Percentiles rank a stretch among this genome's conserved stretches.
phyloP scores from a whole-genome alignment of 371 early-diverging fungal genomes.

The Mucor mucedo region DNA sequence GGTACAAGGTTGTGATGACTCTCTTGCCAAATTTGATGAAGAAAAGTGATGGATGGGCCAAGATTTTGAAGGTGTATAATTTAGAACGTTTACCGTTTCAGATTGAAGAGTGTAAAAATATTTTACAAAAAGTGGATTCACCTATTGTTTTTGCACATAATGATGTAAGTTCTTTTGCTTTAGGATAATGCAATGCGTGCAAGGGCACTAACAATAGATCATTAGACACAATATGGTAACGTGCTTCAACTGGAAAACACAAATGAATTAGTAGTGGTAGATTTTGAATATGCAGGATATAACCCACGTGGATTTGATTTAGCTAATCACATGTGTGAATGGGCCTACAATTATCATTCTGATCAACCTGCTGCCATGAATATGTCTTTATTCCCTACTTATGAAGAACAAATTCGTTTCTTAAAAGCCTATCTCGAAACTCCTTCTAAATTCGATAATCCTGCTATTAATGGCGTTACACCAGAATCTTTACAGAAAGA shows the following conservation, averaged over 20 bases:
- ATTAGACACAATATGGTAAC: slow-evolving; percentile 85
- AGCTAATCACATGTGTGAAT: slow-evolving; percentile 92
- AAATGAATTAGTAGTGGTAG: slow-evolving; percentile 73
- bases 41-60: slow-evolving; percentile 26
- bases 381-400: slow-evolving; percentile 61
- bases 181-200: background rate
- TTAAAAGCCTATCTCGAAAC: slow-evolving; percentile 69
- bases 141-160: slow-evolving; percentile 88
- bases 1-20: slow-evolving; percentile 51
- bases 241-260: slow-evolving; percentile 63
- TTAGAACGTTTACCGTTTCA: slow-evolving; percentile 50
- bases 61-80: slow-evolving; percentile 38
- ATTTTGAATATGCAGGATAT: slow-evolving; percentile 91
- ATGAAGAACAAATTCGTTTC: slow-evolving; percentile 63
- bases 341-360: slow-evolving; percentile 84
- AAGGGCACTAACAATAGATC: background rate
- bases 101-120: slow-evolving; percentile 52
- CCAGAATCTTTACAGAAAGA: slow-evolving; percentile 46
- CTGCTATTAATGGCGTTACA: slow-evolving; percentile 23
- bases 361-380: slow-evolving; percentile 60
- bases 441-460: slow-evolving; percentile 27
- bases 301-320: slow-evolving; percentile 85
- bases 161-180: slow-evolving; percentile 59
- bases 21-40: slow-evolving; percentile 23
- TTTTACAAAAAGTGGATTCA: slow-evolving; percentile 42